Evolutionary conservation across 2,329 filamentous ascomycete species (phyloP).

Genomic region (Microsporum canis): DNA sequence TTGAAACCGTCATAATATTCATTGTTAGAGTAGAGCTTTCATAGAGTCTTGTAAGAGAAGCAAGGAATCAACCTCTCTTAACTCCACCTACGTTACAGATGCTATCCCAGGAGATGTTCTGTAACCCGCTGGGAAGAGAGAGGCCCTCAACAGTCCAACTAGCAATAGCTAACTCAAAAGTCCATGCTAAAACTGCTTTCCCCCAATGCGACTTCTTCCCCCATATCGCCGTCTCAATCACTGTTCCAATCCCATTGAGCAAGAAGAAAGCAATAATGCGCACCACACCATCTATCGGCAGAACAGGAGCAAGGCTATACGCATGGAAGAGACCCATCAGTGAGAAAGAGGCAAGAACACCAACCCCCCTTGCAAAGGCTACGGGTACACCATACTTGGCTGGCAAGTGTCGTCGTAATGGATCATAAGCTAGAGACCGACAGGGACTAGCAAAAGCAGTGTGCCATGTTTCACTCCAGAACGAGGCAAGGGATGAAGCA

Average conservation of each 20-base stretch:
- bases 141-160: constrained; percentile 21
- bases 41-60: background rate
- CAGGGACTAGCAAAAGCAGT: constrained; percentile 34
- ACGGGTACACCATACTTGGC: constrained; percentile 22
- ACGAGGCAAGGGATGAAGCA: constrained; percentile 27
- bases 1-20: background rate
- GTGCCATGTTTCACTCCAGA: constrained; percentile 37
- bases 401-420: constrained; percentile 24
- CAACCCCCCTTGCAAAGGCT: constrained; percentile 23
- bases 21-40: background rate
- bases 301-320: constrained; percentile 27
- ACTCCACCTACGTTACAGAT: constrained; percentile 14
- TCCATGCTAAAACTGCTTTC: constrained; percentile 19
- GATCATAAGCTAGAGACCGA: constrained; percentile 29
- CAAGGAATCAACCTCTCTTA: background rate
- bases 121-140: constrained; percentile 17
- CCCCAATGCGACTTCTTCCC: constrained; percentile 18
- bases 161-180: constrained; percentile 20
- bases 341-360: constrained; percentile 29
- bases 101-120: constrained; percentile 14
- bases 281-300: constrained; percentile 21
- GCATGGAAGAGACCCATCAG: constrained; percentile 34
- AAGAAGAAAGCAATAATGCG: constrained; percentile 32
- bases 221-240: constrained; percentile 19
- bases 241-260: constrained; percentile 30